Base-by-base conservation (phyloP, 2,329 filamentous ascomycete genomes). In the Verticillium nubilum region DNA sequence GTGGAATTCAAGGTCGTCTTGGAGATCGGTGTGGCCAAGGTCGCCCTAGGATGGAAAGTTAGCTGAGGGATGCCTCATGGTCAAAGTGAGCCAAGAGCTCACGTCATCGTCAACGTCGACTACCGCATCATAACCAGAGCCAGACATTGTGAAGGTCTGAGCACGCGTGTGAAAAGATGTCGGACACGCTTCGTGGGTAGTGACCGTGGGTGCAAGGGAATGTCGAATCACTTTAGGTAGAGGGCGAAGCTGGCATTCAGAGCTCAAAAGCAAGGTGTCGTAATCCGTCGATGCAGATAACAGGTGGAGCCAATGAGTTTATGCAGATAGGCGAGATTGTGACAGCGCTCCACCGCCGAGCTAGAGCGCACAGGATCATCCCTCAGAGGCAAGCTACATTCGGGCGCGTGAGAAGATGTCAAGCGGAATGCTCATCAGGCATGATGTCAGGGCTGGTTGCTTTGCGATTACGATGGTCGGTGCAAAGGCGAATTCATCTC, bases 1-100 rank as follows among this genome's bases (percentile, higher is more conserved):
- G 82, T 99, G 95, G 80, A 99, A 99, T 84, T 98, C 95, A 73
- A 99, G 92, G 77, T 98, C 95, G 75, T 97, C 94, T 81, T 97
- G 92, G 26, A 99, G 89, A 75, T 99, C 95, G 60, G 95, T 99
- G 78, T 97, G 93, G 69, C 95, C 95, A 72, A 99, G 87, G 77
- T 99, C 95, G 70, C 94, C 94, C 93, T 98, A 73, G 29, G 50
- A 59, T 52, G 54, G 9, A 31, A 4, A 31, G 63, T 67, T 59
- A 59, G 59, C 47, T 56, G 50, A 7, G 25, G 42, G 50, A n/a
- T n/a, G 28, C 33, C 25, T 33, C 6, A 29, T 17, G 37, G 15
- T 28, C 42, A 54, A 55, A 35, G 26, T n/a, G 52, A 33, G 42
- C 9, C 50, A n/a, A 33, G 33, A 58, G 60, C 76, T 65, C 78